These are phyloP conservation scores for Kodamaea neixiangensis DNA, from an alignment of 805 yeast species.

Conservation along the genomic window DNA sequence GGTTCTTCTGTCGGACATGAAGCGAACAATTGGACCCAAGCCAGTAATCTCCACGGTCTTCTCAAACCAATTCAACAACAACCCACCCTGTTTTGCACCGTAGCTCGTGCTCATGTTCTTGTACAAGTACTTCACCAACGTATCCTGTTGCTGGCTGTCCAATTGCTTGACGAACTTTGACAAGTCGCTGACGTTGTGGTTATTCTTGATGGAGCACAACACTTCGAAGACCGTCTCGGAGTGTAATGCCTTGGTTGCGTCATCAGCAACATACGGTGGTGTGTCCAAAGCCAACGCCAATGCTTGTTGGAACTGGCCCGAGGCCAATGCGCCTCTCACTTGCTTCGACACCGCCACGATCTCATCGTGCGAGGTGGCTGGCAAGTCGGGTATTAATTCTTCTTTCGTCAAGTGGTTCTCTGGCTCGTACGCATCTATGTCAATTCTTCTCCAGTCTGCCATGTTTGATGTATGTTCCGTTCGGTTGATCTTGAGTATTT, in stretches of 20 bases:
- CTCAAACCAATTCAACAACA: constrained; percentile 88
- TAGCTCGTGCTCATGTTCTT: constrained; percentile 77
- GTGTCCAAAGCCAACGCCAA: constrained; percentile 60
- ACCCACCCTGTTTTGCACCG: constrained; percentile 85
- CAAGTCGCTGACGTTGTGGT: constrained; percentile 69
- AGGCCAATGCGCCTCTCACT: constrained; percentile 62
- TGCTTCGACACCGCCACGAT: constrained; percentile 55
- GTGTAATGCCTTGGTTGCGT: constrained; percentile 48
- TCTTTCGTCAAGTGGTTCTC: constrained; percentile 66
- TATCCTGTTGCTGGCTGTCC: constrained; percentile 66
- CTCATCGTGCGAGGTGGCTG: constrained; percentile 47
- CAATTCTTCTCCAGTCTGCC: constrained; percentile 93
- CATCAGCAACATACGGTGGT: constrained; percentile 84
- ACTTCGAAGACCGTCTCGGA: constrained; percentile 63
- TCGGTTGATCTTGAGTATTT: background rate
- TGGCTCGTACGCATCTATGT: constrained; percentile 87
- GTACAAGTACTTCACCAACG: constrained; percentile 79
- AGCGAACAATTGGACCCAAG: constrained; percentile 85
- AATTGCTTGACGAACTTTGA: constrained; percentile 59
- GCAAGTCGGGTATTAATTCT: constrained; percentile 60
- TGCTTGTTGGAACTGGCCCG: constrained; percentile 74
- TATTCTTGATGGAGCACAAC: constrained; percentile 51
- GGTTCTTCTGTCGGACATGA: constrained; percentile 80
- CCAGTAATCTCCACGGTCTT: constrained; percentile 84
- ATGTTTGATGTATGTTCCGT: constrained; percentile 24